Base-by-base conservation (phyloP, 306 rosid genomes). In the Luffa aegyptiaca region DNA sequence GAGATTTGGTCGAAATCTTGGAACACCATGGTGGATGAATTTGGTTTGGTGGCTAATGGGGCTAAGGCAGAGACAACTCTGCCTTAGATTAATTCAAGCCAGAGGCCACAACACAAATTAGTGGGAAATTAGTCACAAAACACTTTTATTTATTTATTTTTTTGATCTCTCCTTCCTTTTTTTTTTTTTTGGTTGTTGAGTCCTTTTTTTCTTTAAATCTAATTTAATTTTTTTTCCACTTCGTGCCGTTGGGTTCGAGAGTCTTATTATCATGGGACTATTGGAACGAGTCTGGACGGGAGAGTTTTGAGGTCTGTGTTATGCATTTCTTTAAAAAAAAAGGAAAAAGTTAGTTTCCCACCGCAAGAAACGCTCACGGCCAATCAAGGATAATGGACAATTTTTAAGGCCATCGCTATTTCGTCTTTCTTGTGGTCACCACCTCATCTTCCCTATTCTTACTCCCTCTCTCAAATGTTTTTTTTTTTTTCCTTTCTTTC, bases 61-160 rank as follows among this genome's bases (percentile, higher is more conserved):
- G 72, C 94, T 84, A 91, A 93, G 99, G 98, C 97, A 93, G 97
- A 95, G 96, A 49, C 16, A 11, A 1, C 92, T 89, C 99, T 90
- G 97, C 99, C 97, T 90, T 87, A 86, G 92, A 71, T 82, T 65
- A 26, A 49, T 42, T 44, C 75, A 83, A 62, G 66, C 84, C 83
- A 76, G 36, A 81, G 68, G 72, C 52, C 17, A 75, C 69, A 71
- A 61, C 4, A 72, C 58, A 52, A n/a, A 16, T 37, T 33, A 64
- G 8, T 14, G 71, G 11, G 11, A 64, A 61, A 31, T 31, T 48
- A 17, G 21, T 45, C 26, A 1, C 44, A 14, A 26, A 1, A 12
- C 31, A 13, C 13, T 59, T 73, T 13, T 14, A 16, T 51, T 35
- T 49, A 74, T 18, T 49, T 20, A 2, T 0, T 8, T 44, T 69